phyloP scores from a whole-genome alignment of 768 basidiomycete genomes.

The Collybia mongolica region DNA sequence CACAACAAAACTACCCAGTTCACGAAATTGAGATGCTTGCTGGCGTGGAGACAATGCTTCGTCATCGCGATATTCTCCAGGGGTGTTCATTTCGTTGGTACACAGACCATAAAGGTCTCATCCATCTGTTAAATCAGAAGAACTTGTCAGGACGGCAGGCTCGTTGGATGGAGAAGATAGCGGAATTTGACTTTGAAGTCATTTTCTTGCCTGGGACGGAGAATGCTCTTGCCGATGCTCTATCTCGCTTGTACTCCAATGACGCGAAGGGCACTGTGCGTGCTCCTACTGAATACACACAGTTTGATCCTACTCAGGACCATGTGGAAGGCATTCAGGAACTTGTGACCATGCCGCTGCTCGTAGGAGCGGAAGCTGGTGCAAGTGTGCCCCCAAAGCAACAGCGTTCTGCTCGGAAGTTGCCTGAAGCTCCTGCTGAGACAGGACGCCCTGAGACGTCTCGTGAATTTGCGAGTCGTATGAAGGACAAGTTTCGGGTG shows the following conservation, averaged over 20 bases:
- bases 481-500: conserved; percentile 1
- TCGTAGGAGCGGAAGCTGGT: conserved; percentile 2
- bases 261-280: conserved; percentile 11
- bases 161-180: conserved; percentile 37
- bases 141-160: conserved; percentile 33
- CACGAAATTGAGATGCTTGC: conserved; percentile 39
- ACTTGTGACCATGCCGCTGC: not conserved
- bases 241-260: conserved; percentile 28
- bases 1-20: conserved; percentile 35
- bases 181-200: conserved; percentile 34
- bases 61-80: conserved; percentile 26
- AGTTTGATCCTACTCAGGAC: conserved; percentile 1
- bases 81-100: conserved; percentile 25
- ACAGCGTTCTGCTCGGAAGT: not conserved
- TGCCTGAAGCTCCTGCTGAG: not conserved
- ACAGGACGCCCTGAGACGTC: not conserved
- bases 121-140: conserved; percentile 28
- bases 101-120: conserved; percentile 34
- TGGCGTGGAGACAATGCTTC: conserved; percentile 32
- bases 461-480: conserved; percentile 4
- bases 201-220: conserved; percentile 31
- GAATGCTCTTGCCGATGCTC: conserved; percentile 38
- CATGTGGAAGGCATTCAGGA: not conserved
- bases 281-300: conserved; percentile 13
- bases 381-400: not conserved